Evolutionary conservation across 139 green algal genomes (phyloP), one percentile per base, ranked within the genome.

Genomic region (Spirogloea muscicola): DNA sequence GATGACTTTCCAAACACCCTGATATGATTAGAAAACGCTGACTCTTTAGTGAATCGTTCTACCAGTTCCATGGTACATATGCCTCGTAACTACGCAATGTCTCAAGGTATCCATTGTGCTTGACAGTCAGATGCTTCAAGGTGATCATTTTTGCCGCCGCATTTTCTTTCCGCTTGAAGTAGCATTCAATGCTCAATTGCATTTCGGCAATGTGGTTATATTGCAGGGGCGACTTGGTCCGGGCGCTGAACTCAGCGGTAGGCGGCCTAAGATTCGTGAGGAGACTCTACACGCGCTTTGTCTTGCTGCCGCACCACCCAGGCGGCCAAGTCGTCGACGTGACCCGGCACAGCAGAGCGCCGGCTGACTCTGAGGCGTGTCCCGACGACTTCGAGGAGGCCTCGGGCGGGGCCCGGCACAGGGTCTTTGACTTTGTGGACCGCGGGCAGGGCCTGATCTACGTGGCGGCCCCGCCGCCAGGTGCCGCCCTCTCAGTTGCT

Each of bases 391-490:
- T 5, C 6, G 60, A 69, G 60, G 60, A 69, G 18, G 60, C 7
- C 18, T 42, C 69, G 64, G 41, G 21, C 31, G 42, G 6, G 44
- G 9, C 18, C 27, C 43, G 42, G 31, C 42, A n/a, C 51, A 64
- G 27, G 21, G 34, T 52, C 27, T 68, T 37, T 49, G 68, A 66
- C 34, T 80, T 74, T 52, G 27, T 74, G 25, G 61, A 74, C 36
- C 13, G 7, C 27, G 33, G 38, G 38, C 25, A 38, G 40, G 36
- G 61, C 13, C 40, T 57, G 65, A 55, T 85, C 48, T 86, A 71
- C 59, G 39, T 86, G 9, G 72, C 82, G n/a, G 6, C 27, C 40
- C 85, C 85, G 3, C 80, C 75, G 0, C 9, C 68, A 5, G 51
- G 60, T 46, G 40, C 88, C 38, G 58, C 64, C 3, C 52, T 87